A percentile compares a stretch with the other conserved stretches of the same genome.
These are phyloP conservation scores for Marchantia polymorpha DNA, from an alignment of 225 moss, liverwort and hornwort genomes.

Conservation along the genomic window DNA sequence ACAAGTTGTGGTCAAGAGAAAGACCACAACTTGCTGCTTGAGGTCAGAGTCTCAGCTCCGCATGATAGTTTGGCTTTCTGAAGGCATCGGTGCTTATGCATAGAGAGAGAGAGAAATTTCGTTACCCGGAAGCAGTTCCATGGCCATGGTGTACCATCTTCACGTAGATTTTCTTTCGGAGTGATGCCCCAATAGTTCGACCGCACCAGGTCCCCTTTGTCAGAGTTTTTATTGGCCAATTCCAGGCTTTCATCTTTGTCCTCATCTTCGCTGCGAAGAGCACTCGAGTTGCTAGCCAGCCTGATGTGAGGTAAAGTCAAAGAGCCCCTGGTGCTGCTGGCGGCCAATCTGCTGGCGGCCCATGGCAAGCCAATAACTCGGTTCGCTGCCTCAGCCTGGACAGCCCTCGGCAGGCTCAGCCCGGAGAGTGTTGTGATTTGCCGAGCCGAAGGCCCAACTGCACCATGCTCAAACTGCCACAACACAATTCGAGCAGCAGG, in stretches of 20 bases:
- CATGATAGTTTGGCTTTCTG: too few relatives aligned
- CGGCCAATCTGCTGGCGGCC: neutral
- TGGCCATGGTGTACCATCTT: conserved; percentile 86
- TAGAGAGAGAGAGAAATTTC: neutral
- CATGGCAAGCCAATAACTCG: neutral
- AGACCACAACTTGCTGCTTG: too few relatives aligned
- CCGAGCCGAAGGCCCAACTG: conserved; percentile 1
- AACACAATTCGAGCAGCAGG: conserved; percentile 28
- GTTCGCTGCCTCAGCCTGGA: neutral
- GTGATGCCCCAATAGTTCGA: conserved; percentile 88
- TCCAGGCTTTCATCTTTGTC: conserved; percentile 1
- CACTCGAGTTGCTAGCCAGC: conserved; percentile 25
- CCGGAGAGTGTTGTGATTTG: conserved; percentile 9
- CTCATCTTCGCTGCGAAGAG: conserved; percentile 5
- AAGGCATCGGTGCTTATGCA: neutral
- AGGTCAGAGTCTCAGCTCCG: too few relatives aligned
- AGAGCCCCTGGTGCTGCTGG: neutral
- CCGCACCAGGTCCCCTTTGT: conserved; percentile 18
- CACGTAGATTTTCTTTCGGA: conserved; percentile 45
- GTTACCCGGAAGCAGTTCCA: conserved; percentile 82
- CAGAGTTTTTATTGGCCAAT: neutral
- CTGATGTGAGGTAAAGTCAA: conserved; percentile 19
- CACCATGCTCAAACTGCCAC: conserved; percentile 24
- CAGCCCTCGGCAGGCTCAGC: neutral
- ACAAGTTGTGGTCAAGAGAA: too few relatives aligned